Evolutionary conservation across 129 eudicot genomes (phyloP).

Genomic region (Deinandra increscens): DNA sequence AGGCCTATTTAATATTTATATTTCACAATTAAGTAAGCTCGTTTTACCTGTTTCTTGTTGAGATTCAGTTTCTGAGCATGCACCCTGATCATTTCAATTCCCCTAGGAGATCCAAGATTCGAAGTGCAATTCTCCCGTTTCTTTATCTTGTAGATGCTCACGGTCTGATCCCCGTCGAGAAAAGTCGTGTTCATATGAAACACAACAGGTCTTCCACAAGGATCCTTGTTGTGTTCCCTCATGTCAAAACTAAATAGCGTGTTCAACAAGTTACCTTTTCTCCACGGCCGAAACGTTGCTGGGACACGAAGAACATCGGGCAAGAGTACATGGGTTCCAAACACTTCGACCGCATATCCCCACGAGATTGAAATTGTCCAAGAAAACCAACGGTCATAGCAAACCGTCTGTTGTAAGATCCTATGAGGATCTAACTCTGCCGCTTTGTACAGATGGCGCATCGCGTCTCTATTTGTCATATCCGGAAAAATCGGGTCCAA

Average conservation of each 20-base stretch:
- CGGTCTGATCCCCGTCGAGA: slow-evolving; percentile 17
- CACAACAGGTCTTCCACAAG: slow-evolving; percentile 56
- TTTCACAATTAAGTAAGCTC: no score
- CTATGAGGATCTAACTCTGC: slow-evolving; percentile 60
- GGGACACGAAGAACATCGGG: slow-evolving; percentile 58
- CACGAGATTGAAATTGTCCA: slow-evolving; percentile 94
- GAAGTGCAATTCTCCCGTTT: slow-evolving; percentile 41
- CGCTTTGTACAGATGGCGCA: slow-evolving; percentile 62
- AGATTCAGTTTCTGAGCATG: slow-evolving; percentile 49
- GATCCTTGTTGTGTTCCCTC: slow-evolving; percentile 49
- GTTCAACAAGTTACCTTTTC: slow-evolving; percentile 25
- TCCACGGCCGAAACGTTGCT: slow-evolving; percentile 65
- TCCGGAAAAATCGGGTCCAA: slow-evolving; percentile 70
- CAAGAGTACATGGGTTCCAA: slow-evolving; percentile 42
- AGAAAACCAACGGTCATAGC: slow-evolving; percentile 78
- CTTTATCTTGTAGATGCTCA: slow-evolving; percentile 42
- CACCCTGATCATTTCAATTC: slow-evolving; percentile 60
- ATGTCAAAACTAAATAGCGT: slow-evolving; percentile 40
- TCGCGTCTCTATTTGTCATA: slow-evolving; percentile 46
- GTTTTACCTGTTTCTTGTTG: slow-evolving; percentile 54
- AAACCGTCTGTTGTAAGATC: slow-evolving; percentile 69
- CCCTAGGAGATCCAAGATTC: slow-evolving; percentile 50
- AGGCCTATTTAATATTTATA: no score
- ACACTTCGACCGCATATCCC: slow-evolving; percentile 77
- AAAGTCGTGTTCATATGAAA: slow-evolving; percentile 51